Evolutionary conservation across 257 asterid species (phyloP), one percentile per base, ranked within the genome.

Genomic region (Schizonepeta tenuifolia): DNA sequence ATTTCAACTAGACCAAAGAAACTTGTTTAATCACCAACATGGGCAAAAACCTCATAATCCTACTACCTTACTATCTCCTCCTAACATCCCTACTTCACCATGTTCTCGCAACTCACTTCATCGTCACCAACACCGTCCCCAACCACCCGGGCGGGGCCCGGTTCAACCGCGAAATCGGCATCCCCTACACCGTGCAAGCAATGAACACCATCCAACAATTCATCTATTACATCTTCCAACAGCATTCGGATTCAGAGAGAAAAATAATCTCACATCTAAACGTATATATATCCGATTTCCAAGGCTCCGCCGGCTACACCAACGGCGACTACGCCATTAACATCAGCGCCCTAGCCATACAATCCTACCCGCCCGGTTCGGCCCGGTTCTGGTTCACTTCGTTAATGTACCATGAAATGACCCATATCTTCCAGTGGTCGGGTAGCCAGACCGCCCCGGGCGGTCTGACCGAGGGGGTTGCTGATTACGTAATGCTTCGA

Each of bases 371-470:
- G 10, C 12, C 11, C 43, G 43, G 43, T 8, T 38, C 43, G 43
- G 43, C 43, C 43, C 2, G 15, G 9, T 79, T 36, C 7, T n/a
- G 6, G 31, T 79, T 73, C 60, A 40, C 74, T 0, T 15, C 66
- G 0, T 7, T 80, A 22, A 13, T 85, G 81, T 68, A 71, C 77
- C 86, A 83, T 26, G 87, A 85, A 50, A 82, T 70, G 77, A 78
- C 89, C 0, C 89, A 82, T 57, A 49, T 78, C 8, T 85, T 78
- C 20, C 87, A 82, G 22, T 85, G 87, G 87, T 69, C 74, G 5
- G 86, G 87, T 38, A 38, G 3, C 3, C 21, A 0, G 67, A 59
- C 76, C 0, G 81, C 83, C 0, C 89, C 89, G 0, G 81, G 73
- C 0, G 89, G 89, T 1, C 35, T 85, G 35, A 77, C 77, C 1